These are phyloP conservation scores for Phytophthora sp. DNA, from an alignment of 352 stramenopile genomes.

Conservation along the genomic window DNA sequence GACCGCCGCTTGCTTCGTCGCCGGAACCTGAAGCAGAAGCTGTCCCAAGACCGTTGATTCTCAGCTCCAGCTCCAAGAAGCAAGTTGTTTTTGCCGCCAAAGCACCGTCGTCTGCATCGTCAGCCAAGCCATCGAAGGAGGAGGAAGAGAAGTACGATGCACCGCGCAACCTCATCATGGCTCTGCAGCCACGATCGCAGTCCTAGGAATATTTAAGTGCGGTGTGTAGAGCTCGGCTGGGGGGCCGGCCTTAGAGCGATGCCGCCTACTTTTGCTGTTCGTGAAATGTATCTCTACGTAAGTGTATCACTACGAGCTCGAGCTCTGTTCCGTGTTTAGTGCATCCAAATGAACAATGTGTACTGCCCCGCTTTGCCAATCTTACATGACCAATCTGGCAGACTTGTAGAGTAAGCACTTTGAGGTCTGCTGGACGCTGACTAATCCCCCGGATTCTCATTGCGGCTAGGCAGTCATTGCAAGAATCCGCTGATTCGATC, in stretches of 20 bases:
- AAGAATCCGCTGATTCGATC: not conserved
- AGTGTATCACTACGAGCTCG: constrained; percentile 1
- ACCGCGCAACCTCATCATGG: constrained; percentile 30
- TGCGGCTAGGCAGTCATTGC: not conserved
- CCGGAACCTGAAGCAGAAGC: constrained; percentile 23
- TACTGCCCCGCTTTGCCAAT: too few species aligned
- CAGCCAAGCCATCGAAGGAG: constrained; percentile 7
- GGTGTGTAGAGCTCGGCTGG: not conserved
- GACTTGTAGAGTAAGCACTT: not conserved
- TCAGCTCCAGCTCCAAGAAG: not conserved
- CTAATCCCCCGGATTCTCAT: too few species aligned
- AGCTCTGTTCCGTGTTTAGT: not conserved
- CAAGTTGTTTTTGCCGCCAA: not conserved
- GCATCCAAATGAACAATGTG: too few species aligned
- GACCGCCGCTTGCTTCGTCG: constrained; percentile 8
- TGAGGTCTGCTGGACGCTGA: not conserved
- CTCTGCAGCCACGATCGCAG: constrained; percentile 27
- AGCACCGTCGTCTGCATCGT: not conserved
- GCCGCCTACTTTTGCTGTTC: constrained; percentile 15
- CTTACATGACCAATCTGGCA: too few species aligned
- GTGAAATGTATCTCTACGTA: constrained; percentile 23
- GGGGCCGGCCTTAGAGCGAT: not conserved
- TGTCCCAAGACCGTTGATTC: constrained; percentile 10
- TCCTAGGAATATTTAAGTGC: constrained; percentile 36
- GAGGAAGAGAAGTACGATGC: constrained; percentile 31